These are phyloP conservation scores for Mrakia frigida DNA, from an alignment of 768 basidiomycete species.

Conservation along the genomic window DNA sequence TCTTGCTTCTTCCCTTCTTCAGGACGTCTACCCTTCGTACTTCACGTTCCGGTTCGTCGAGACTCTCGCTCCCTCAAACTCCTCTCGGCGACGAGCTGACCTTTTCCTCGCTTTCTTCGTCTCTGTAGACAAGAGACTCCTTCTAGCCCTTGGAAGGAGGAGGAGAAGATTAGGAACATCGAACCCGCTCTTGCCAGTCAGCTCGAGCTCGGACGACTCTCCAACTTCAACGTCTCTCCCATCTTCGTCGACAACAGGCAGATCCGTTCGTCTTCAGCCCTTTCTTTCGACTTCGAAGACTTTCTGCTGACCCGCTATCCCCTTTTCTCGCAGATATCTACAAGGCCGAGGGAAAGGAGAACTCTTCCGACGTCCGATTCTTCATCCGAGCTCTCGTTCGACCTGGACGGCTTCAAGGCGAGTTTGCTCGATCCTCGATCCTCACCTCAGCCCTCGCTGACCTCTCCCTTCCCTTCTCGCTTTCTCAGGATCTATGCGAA, in stretches of 20 bases:
- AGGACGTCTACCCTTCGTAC: slow-evolving; percentile 85
- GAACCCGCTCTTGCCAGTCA: slow-evolving; percentile 98
- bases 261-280: slow-evolving; percentile 52
- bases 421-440: neutral
- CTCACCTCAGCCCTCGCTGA: neutral
- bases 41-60: slow-evolving; percentile 57
- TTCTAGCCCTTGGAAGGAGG: slow-evolving; percentile 74
- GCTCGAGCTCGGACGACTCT: slow-evolving; percentile 89
- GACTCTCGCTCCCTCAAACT: neutral
- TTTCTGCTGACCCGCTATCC: neutral
- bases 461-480: neutral
- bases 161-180: slow-evolving; percentile 93
- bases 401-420: slow-evolving; percentile 73
- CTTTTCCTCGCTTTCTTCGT: slow-evolving; percentile 58
- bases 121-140: slow-evolving; percentile 51
- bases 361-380: slow-evolving; percentile 96
- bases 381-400: slow-evolving; percentile 95
- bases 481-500: slow-evolving; percentile 69
- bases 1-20: neutral
- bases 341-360: slow-evolving; percentile 89
- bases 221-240: slow-evolving; percentile 94
- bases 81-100: slow-evolving; percentile 81
- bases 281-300: neutral
- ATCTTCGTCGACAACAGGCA: slow-evolving; percentile 95
- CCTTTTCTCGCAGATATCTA: slow-evolving; percentile 62